Base-by-base conservation (phyloP, 2,329 filamentous ascomycete species). In the Fusarium pilosicola region DNA sequence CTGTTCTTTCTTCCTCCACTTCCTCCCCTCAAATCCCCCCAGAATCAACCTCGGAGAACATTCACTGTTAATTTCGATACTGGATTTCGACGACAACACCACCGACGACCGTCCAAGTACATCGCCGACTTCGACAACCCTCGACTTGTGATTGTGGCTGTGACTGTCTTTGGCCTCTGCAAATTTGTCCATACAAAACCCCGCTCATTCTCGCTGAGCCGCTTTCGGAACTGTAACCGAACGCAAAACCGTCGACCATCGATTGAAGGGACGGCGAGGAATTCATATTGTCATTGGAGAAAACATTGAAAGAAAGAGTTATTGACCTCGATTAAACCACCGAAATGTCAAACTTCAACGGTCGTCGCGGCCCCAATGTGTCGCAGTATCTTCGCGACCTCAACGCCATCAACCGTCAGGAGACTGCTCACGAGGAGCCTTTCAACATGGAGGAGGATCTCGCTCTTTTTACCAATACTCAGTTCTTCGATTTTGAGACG, bases 361-460 rank as follows among this genome's bases (percentile, higher is more conserved):
- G 91, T 80, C 92, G 94, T 71, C 91, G 93, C 80, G 93, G 90
- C 77, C 92, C 94, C 79, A 97, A 97, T 83, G 93, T 97, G 84
- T 95, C 94, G 80, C 92, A 95, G 80, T 97, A 96, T 85, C 88
- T 98, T 75, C 92, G 94, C 79, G 93, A 95, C 76, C 87, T 98
- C 78, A 97, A 97, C 86, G 89, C 91, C 70, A 86, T 92, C 70
- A 90, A 91, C 77, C 89, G 92, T 61, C 87, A 92, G 70, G 88
- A 86, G 76, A 76, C 65, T 30, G 80, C 88, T 34, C 80, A 81
- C 34, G 87, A 91, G 69, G 89, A 92, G 61, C 83, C 86, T 58
- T 88, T 91, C 82, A 88, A 88, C 76, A 85, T 93, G 72, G 91
- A 94, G 76, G 90, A 92, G 68, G 92, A 95, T 73, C 85, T 96